Evolutionary conservation across 139 green algal species (phyloP), one percentile per base, ranked within the genome.

Genomic region (Edaphochlamys debaryana): DNA sequence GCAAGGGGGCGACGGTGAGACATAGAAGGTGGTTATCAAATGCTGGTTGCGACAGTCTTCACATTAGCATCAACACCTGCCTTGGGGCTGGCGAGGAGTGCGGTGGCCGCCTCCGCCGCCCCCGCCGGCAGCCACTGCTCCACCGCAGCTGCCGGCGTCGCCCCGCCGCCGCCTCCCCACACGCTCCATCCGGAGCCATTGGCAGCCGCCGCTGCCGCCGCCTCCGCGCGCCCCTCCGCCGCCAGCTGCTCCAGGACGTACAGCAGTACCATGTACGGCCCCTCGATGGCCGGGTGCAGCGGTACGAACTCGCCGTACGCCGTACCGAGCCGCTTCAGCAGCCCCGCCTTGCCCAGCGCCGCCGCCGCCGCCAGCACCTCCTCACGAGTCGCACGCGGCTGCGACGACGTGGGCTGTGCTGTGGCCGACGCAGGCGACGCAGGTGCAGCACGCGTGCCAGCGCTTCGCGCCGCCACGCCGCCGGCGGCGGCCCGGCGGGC

Each of bases 221-320:
- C 38, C 52, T 29, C 52, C 34, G 22, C n/a, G 7, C 11, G 8
- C 8, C 36, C 52, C 60, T 0, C 56, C 30, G 29, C 37, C 56
- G 56, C 56, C 62, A 81, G 41, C 32, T 62, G 40, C 38, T 71
- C 29, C 60, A 81, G n/a, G 8, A 48, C 15, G 19, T 64, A 81
- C 41, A 81, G 32, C 29, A 81, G 40, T 30, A 30, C 75, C 60
- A 81, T 29, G n/a, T 81, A 81, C 29, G 75, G 75, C n/a, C 75
- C 75, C 60, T 71, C 41, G 0, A 81, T 48, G 3, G 75, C 75
- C 4, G 75, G 30, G 27, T 81, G 75, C 60, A 81, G 40, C n/a
- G 75, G 75, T 41, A 81, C 75, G 41, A 62, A 64, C 75, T 81
- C 75, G 60, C 41, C 41, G 75, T 81, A 81, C 30, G 60, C 75